These are phyloP conservation scores for Phytophthora hibernalis DNA, from an alignment of 352 stramenopile species.

Conservation along the genomic window DNA sequence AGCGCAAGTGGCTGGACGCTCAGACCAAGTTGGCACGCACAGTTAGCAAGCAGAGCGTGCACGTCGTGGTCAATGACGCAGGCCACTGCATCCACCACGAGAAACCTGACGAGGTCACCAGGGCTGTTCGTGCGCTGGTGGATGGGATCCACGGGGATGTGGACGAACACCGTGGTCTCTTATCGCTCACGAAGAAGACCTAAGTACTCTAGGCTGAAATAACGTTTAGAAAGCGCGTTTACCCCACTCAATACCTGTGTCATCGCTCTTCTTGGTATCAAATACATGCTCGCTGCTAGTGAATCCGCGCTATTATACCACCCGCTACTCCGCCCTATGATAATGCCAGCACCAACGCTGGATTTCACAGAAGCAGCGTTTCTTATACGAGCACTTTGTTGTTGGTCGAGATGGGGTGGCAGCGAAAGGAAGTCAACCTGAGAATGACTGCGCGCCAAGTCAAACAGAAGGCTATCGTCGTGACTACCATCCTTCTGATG, in stretches of 20 bases:
- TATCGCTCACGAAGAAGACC: conserved; percentile 29
- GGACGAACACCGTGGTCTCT: conserved; percentile 32
- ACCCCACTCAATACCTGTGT: not conserved
- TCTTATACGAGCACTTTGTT: not conserved
- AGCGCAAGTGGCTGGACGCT: conserved; percentile 71
- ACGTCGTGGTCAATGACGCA: conserved; percentile 60
- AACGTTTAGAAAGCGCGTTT: not conserved
- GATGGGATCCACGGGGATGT: conserved; percentile 44
- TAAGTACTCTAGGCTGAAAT: conserved; percentile 2
- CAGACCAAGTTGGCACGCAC: conserved; percentile 61
- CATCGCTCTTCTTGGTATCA: not conserved
- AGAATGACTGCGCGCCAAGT: not conserved
- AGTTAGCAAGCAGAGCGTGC: conserved; percentile 49
- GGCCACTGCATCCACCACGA: conserved; percentile 84
- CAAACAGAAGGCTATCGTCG: not conserved
- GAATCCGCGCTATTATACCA: too few species aligned
- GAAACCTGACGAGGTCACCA: conserved; percentile 63
- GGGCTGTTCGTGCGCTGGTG: conserved; percentile 67
- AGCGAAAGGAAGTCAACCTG: not conserved
- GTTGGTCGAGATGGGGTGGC: too few species aligned
- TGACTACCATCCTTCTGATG: not conserved
- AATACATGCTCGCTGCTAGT: too few species aligned
- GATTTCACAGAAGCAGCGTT: too few species aligned
- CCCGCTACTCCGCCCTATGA: not conserved
- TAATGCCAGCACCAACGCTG: not conserved